These are phyloP conservation scores for Phytophthora idaei DNA, from an alignment of 352 stramenopile species.

Conservation along the genomic window DNA sequence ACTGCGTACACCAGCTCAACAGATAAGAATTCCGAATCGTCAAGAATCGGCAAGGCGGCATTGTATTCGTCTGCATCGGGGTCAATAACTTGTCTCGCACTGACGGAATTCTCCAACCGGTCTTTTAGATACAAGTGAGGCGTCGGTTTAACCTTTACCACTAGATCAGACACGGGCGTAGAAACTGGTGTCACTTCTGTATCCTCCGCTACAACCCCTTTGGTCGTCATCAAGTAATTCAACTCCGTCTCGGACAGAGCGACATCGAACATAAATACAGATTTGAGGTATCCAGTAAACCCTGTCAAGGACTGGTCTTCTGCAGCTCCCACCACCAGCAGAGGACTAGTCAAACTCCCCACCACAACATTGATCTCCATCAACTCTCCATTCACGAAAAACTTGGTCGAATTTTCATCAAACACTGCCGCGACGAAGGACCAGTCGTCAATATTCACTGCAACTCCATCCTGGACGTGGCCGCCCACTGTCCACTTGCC, in stretches of 20 bases:
- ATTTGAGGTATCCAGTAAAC: constrained; percentile 44
- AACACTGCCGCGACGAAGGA: constrained; percentile 51
- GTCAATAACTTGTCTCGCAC: constrained; percentile 25
- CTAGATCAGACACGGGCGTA: background rate
- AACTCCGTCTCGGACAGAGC: constrained; percentile 46
- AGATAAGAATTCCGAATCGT: constrained; percentile 21
- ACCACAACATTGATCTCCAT: constrained; percentile 29
- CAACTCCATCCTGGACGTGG: background rate
- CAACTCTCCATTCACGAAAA: constrained; percentile 31
- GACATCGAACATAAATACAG: constrained; percentile 52
- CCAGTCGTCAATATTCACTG: constrained; percentile 37
- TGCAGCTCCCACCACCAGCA: constrained; percentile 23
- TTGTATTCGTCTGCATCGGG: constrained; percentile 46
- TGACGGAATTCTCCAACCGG: constrained; percentile 30
- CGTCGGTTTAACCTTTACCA: constrained; percentile 7
- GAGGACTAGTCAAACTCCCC: constrained; percentile 27
- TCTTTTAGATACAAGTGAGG: constrained; percentile 32
- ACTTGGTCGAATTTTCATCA: constrained; percentile 19
- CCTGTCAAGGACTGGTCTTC: constrained; percentile 20
- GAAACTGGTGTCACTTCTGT: background rate
- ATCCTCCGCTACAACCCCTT: background rate
- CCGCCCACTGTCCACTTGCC: constrained; percentile 42
- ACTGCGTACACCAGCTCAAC: constrained; percentile 24
- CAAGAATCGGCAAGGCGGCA: constrained; percentile 19
- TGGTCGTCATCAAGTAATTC: constrained; percentile 42